Evolutionary conservation across 352 stramenopile species (phyloP), one percentile per base, ranked within the genome.

Genomic region (Globisporangium heterothallicum): DNA sequence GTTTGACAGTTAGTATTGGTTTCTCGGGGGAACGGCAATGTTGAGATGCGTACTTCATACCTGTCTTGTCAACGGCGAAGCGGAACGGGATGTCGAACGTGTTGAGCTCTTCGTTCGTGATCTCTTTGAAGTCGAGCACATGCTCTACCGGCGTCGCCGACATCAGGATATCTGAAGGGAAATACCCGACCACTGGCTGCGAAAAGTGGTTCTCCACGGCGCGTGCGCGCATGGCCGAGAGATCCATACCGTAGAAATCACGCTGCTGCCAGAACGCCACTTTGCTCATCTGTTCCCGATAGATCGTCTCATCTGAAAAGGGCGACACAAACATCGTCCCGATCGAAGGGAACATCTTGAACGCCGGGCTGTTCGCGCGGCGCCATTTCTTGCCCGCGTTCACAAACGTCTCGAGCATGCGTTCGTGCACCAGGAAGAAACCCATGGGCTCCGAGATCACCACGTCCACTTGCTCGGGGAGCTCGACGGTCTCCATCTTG

Each of bases 391-490:
- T 88, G 14, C 97, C 76, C 1, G 94, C 97, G 16, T 79, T 67
- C 24, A 99, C 92, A 42, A 99, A 95, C 26, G 88, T 98, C 76
- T 99, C 97, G 30, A 99, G 83, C 97, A 99, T 99, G 51, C 86
- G 95, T 69, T 99, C 97, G 61, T 98, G 87, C 35, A 99, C 83
- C 22, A 99, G 88, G 64, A 99, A 98, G 72, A 99, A 99, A 21
- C 97, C 97, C 97, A 99, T 99, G 77, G 96, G 98, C 75, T 99
- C 97, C 3, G 92, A 98, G 18, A 99, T 91, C 26, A 99, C 98
- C 49, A 99, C 94, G 67, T 99, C 97, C 6, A 99, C 97, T 48
- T 81, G 84, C 51, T 98, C 92, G 0, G 96, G 94, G 24, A 99
- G 74, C 58, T 96, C 61, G 24, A 99, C 84, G 7, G 98, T 92